A percentile compares a stretch with the other conserved stretches of the same genome.
phyloP scores from a whole-genome alignment of 1,139 yeast genomes.

The Diutina rugosa region DNA sequence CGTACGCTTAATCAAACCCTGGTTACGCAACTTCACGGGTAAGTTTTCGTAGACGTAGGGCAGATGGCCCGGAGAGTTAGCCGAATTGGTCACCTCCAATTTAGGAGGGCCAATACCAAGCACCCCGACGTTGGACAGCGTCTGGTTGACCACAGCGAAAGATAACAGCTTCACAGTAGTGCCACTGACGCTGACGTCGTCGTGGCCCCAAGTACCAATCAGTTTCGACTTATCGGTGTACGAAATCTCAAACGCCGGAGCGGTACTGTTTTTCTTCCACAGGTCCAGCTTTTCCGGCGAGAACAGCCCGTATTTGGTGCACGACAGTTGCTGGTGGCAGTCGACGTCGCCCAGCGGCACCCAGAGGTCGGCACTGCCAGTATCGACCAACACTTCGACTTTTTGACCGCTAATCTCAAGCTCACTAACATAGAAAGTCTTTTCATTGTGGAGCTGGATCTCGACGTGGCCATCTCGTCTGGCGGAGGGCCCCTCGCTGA shows the following conservation, averaged over 20 bases:
- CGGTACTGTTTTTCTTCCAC: constrained; percentile 15
- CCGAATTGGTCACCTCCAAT: neutral
- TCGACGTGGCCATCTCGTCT: neutral
- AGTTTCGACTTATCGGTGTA: constrained; percentile 60
- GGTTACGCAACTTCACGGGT: constrained; percentile 39
- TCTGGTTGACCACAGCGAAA: constrained; percentile 10
- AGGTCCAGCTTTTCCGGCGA: constrained; percentile 3
- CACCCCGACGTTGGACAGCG: constrained; percentile 1
- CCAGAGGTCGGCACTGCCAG: constrained; percentile 3
- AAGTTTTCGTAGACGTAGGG: constrained; percentile 35
- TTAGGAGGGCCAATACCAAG: constrained; percentile 2
- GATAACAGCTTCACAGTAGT: constrained; percentile 30
- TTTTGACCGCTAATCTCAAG: neutral
- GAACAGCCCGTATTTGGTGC: constrained; percentile 3
- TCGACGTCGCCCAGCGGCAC: neutral
- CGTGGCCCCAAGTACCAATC: constrained; percentile 53
- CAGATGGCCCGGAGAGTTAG: neutral
- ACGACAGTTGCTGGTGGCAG: neutral
- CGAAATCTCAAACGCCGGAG: constrained; percentile 29
- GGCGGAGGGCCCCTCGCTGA: neutral
- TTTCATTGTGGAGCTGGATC: neutral
- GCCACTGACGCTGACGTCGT: constrained; percentile 28
- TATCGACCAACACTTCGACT: constrained; percentile 1
- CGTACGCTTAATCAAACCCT: constrained; percentile 34
- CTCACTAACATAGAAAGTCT: neutral